Percentiles rank a stretch among this genome's conserved stretches.
These are phyloP conservation scores for Eragrostis tef DNA, from an alignment of 202 grass and related monocot species.

Conservation along the genomic window DNA sequence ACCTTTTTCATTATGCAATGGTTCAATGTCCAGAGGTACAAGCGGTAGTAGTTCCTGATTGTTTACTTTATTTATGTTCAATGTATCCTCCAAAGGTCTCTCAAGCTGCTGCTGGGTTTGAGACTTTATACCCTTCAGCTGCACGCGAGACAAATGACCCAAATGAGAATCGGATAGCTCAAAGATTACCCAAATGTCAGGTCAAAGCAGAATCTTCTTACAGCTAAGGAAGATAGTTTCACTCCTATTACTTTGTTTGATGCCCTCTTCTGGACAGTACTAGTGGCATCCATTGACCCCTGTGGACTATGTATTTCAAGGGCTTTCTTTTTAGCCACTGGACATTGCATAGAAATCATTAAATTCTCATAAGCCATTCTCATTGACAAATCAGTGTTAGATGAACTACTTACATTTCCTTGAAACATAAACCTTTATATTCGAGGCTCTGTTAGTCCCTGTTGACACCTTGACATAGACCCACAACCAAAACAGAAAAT, in stretches of 20 bases:
- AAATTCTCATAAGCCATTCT: constrained; percentile 19
- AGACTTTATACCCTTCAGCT: neutral
- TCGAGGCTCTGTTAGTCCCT: too few species aligned
- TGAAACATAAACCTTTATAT: neutral
- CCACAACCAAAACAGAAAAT: too few species aligned
- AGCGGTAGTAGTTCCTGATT: constrained; percentile 23
- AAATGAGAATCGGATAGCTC: neutral
- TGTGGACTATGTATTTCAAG: constrained; percentile 9
- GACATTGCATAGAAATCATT: constrained; percentile 22
- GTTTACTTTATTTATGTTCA: neutral
- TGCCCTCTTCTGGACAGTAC: too few species aligned
- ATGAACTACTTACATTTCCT: constrained; percentile 49
- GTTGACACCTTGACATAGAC: too few species aligned
- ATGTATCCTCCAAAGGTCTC: constrained; percentile 29
- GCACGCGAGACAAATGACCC: constrained; percentile 11
- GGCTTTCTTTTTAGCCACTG: constrained; percentile 37
- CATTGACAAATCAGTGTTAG: constrained; percentile 1
- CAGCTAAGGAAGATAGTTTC: neutral
- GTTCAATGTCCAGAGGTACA: too few species aligned
- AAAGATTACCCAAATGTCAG: neutral
- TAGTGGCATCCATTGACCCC: neutral
- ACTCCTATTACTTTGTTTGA: constrained; percentile 12
- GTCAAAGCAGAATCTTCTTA: constrained; percentile 34
- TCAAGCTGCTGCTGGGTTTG: constrained; percentile 15
- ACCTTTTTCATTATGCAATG: constrained; percentile 31